phyloP scores from a whole-genome alignment of 2,329 filamentous ascomycete genomes.

The Xylaria hypoxylon region DNA sequence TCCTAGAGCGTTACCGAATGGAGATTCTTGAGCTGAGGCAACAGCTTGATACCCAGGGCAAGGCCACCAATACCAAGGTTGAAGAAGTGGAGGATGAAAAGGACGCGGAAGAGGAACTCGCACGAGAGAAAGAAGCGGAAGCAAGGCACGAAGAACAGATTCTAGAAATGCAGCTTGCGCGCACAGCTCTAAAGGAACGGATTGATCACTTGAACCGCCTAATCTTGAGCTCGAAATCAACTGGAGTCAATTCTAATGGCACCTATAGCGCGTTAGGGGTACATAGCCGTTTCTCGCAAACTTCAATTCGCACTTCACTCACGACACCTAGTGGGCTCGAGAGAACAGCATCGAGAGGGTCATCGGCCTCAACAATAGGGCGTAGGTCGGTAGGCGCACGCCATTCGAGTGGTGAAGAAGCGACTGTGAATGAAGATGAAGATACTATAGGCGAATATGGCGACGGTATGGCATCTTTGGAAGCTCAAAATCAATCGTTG shows the following conservation, averaged over 20 bases:
- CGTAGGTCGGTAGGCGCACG: constrained; percentile 62
- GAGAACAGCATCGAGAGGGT: constrained; percentile 75
- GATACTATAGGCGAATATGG: constrained; percentile 84
- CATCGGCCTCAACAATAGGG: constrained; percentile 69
- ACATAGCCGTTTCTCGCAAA: constrained; percentile 72
- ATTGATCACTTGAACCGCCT: constrained; percentile 97
- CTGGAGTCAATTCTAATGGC: constrained; percentile 86
- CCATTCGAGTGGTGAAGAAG: constrained; percentile 57
- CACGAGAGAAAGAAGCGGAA: constrained; percentile 81
- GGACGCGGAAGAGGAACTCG: constrained; percentile 78
- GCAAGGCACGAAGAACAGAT: constrained; percentile 96
- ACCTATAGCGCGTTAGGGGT: constrained; percentile 76
- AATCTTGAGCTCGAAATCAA: constrained; percentile 94
- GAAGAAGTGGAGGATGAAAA: constrained; percentile 72
- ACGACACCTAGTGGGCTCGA: constrained; percentile 73
- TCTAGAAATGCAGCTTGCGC: constrained; percentile 96
- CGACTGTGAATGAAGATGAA: constrained; percentile 67
- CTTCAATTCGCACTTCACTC: constrained; percentile 75
- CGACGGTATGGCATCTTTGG: constrained; percentile 83
- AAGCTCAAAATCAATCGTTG: constrained; percentile 89
- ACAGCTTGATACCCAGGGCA: constrained; percentile 86
- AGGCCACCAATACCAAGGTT: constrained; percentile 70
- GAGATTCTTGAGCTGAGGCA: constrained; percentile 86
- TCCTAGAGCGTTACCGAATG: constrained; percentile 92
- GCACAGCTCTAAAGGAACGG: constrained; percentile 94